Base-by-base conservation (phyloP, 2,329 filamentous ascomycete species). In the Penicillium expansum region DNA sequence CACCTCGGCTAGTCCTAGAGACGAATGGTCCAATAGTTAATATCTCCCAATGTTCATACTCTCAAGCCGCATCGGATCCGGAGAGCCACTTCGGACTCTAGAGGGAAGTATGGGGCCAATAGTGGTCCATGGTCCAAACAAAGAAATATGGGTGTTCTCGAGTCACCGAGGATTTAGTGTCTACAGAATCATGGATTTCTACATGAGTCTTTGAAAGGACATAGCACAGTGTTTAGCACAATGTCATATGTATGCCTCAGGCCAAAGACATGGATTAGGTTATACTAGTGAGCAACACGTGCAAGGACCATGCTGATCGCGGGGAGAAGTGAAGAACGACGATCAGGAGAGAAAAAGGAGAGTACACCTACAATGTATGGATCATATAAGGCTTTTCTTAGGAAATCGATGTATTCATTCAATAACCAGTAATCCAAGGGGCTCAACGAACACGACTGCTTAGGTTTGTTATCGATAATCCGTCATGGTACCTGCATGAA, bases 281-380 rank as follows among this genome's bases (percentile, higher is more conserved):
- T 64, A 33, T 65, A 62, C 44, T 59, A 58, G 57, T 60, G 55
- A 32, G 39, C 49, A 49, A 45, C 62, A 64, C 64, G 63, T 65
- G 63, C 56, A 48, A 58, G 57, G 49, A 52, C 61, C 56, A 61
- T 50, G 52, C 43, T 38, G 50, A 64, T 62, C 62, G 64, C 62
- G 64, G 62, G 63, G 63, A 58, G 55, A 27, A 41, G 43, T 62
- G 59, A 59, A 64, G 58, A 58, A 58, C 10, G 61, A 49, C 56
- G 60, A 63, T 65, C 61, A 58, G 55, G 61, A 64, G 60, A 48
- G 50, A 57, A 62, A 62, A 59, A 56, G 24, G 63, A 58, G 56
- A 24, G 22, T 33, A 29, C n/a, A n/a, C n/a, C n/a, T n/a, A n/a
- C 9, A 14, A 32, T n/a, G 16, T n/a, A 39, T 35, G n/a, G 9